Conservation (phyloP, 768 basidiomycete species). For the Trametes cubensis region DNA sequence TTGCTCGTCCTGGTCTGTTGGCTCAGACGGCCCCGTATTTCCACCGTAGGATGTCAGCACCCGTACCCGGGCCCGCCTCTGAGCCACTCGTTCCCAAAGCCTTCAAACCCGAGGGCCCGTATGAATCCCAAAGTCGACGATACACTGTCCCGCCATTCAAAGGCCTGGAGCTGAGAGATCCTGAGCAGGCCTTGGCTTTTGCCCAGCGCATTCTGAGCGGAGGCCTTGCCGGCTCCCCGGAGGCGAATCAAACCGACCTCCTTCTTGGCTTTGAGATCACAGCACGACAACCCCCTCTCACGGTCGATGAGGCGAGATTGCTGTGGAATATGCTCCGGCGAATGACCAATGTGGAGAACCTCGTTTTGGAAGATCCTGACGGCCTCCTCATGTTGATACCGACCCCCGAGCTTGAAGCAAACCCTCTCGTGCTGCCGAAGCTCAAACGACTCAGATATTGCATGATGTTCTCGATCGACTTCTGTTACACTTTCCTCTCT, state of each 20-base stretch:
- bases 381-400: constrained; percentile 1
- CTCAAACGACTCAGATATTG: constrained; percentile 7
- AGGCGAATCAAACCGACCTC: background rate
- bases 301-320: background rate
- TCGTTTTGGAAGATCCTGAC: constrained; percentile 1
- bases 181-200: background rate
- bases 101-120: background rate
- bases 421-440: background rate
- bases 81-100: background rate
- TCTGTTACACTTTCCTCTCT: background rate
- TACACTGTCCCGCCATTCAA: background rate
- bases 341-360: background rate
- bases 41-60: background rate
- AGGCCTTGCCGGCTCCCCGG: background rate
- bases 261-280: background rate
- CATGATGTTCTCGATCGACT: background rate
- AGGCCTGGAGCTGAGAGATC: background rate
- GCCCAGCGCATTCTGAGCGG: background rate
- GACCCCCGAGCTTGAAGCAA: background rate
- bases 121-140: background rate
- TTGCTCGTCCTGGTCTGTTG: background rate
- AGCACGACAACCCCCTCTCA: background rate
- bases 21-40: background rate
- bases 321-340: constrained; percentile 2
- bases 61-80: background rate